phyloP scores from a whole-genome alignment of 257 asterid genomes.

The Solanum dulcamara region DNA sequence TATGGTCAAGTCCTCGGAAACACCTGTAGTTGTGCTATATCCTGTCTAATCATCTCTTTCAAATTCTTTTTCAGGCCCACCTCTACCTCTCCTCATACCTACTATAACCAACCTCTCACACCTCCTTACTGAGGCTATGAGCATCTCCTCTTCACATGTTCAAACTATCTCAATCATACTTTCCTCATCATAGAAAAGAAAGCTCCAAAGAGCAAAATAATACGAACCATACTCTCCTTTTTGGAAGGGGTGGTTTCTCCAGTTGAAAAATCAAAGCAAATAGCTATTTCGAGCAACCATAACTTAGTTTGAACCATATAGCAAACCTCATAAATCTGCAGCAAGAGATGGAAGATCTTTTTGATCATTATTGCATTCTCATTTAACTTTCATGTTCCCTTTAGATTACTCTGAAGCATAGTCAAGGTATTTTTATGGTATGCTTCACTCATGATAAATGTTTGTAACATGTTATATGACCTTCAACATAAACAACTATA shows the following conservation, averaged over 20 bases:
- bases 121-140: neutral
- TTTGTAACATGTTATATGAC: neutral
- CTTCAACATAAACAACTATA: neutral
- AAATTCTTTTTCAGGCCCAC: neutral
- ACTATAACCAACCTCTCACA: neutral
- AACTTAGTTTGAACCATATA: neutral
- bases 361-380: neutral
- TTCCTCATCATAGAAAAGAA: neutral
- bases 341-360: neutral
- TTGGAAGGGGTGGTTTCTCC: neutral
- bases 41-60: neutral
- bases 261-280: neutral
- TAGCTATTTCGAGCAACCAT: too few species aligned
- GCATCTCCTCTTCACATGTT: neutral
- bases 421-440: neutral
- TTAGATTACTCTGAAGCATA: neutral
- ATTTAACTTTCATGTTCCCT: neutral
- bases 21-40: neutral
- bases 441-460: neutral
- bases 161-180: neutral
- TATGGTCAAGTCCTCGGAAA: neutral
- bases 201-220: neutral
- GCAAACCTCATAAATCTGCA: neutral
- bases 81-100: neutral
- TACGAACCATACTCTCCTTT: neutral